phyloP scores from a whole-genome alignment of 345 rosid species.

The Citrus sp. region DNA sequence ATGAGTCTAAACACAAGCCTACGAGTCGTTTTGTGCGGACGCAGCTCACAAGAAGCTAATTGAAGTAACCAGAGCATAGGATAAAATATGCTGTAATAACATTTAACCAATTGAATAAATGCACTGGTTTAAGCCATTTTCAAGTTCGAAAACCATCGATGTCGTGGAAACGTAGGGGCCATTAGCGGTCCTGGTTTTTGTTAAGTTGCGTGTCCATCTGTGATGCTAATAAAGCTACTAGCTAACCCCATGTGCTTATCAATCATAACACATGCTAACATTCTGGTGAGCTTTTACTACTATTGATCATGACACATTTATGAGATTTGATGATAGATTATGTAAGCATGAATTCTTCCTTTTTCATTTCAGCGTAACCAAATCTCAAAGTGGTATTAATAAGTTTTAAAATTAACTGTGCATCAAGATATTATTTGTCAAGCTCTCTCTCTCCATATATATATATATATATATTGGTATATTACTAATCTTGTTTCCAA shows the following conservation, averaged over 20 bases:
- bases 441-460: no score
- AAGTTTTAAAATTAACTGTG: background rate
- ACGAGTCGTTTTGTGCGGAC: background rate
- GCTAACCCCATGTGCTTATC: background rate
- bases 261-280: background rate
- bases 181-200: background rate
- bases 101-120: background rate
- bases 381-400: background rate
- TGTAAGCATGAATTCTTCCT: background rate
- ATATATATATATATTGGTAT: no score
- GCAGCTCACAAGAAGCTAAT: no score
- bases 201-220: background rate
- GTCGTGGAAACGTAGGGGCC: background rate
- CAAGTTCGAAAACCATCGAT: background rate
- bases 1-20: background rate
- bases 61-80: no score
- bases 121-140: background rate
- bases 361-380: no score
- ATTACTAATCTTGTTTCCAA: accelerated
- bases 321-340: background rate
- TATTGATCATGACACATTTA: background rate
- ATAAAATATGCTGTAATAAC: no score
- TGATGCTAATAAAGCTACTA: background rate
- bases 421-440: no score
- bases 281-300: background rate